These are phyloP conservation scores for Penicillium maclennaniae DNA, from an alignment of 495 filamentous ascomycete species.

Conservation along the genomic window DNA sequence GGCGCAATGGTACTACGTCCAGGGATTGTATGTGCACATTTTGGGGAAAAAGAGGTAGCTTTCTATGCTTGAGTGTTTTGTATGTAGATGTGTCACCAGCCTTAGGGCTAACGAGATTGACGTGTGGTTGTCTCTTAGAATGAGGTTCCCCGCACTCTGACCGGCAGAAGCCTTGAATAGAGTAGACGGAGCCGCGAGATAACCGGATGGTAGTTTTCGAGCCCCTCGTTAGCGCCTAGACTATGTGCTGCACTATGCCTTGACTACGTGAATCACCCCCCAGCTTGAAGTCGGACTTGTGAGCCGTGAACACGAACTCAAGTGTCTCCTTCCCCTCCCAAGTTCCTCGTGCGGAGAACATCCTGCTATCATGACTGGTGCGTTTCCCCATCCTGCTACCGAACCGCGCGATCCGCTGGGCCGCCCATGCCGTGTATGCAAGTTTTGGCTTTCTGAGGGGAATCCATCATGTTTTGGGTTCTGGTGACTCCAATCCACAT, in stretches of 20 bases:
- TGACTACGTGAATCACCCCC: neutral
- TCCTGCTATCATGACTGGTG: slow-evolving; percentile 8
- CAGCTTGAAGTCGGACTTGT: neutral
- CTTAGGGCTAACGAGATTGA: no score
- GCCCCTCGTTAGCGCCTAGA: neutral
- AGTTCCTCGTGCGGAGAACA: slow-evolving; percentile 26
- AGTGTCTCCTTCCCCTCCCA: slow-evolving; percentile 4
- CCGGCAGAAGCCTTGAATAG: neutral
- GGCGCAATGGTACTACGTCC: neutral
- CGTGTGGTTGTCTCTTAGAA: neutral
- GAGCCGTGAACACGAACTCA: slow-evolving; percentile 10
- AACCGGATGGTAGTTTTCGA: neutral
- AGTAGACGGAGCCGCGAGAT: neutral
- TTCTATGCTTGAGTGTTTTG: no score
- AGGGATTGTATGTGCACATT: neutral
- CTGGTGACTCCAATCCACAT: slow-evolving; percentile 10
- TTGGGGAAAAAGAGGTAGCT: no score
- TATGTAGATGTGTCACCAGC: no score
- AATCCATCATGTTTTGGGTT: slow-evolving; percentile 15
- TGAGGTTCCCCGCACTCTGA: slow-evolving; percentile 7
- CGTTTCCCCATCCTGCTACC: slow-evolving; percentile 8
- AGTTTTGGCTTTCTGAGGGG: slow-evolving; percentile 10
- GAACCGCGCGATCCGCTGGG: neutral
- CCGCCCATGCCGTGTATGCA: slow-evolving; percentile 7
- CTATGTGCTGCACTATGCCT: neutral